A percentile compares a stretch with the other conserved stretches of the same genome.
These are phyloP conservation scores for Trametes elegans DNA, from an alignment of 768 basidiomycete genomes.

Conservation along the genomic window DNA sequence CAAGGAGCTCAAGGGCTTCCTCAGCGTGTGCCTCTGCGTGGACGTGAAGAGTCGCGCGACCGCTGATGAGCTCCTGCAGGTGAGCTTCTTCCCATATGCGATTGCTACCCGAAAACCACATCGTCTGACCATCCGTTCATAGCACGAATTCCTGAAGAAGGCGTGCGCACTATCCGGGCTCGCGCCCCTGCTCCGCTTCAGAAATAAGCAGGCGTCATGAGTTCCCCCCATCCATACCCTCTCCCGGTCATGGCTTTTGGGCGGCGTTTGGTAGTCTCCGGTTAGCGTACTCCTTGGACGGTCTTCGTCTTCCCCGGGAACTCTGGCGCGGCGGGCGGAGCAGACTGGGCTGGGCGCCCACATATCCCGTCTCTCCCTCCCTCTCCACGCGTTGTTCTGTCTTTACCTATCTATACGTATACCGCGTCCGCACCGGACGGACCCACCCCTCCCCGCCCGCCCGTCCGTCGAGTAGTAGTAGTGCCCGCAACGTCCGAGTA, in stretches of 20 bases:
- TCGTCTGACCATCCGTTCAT: neutral
- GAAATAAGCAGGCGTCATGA: conserved; percentile 54
- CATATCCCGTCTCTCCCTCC: conserved; percentile 10
- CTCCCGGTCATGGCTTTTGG: neutral
- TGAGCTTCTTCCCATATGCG: conserved; percentile 38
- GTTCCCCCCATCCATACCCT: neutral
- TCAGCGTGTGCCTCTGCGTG: conserved; percentile 97
- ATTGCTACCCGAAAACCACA: conserved; percentile 9
- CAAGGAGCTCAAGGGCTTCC: conserved; percentile 90
- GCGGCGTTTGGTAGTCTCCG: neutral
- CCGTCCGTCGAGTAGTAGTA: neutral
- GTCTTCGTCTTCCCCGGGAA: conserved; percentile 8
- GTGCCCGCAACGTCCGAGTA: neutral
- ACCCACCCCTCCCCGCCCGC: neutral
- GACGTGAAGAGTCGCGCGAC: conserved; percentile 94
- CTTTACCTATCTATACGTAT: conserved; percentile 14
- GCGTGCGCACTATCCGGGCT: conserved; percentile 80
- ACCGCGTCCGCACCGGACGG: neutral
- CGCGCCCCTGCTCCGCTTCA: conserved; percentile 83
- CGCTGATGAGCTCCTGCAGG: conserved; percentile 80
- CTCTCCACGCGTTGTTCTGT: conserved; percentile 19
- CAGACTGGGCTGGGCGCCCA: neutral
- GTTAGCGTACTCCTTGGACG: conserved; percentile 4
- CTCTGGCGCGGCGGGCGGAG: conserved; percentile 2
- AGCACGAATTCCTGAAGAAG: conserved; percentile 96